Base-by-base conservation (phyloP, 306 rosid genomes). In the Sesbania bispinosa region DNA sequence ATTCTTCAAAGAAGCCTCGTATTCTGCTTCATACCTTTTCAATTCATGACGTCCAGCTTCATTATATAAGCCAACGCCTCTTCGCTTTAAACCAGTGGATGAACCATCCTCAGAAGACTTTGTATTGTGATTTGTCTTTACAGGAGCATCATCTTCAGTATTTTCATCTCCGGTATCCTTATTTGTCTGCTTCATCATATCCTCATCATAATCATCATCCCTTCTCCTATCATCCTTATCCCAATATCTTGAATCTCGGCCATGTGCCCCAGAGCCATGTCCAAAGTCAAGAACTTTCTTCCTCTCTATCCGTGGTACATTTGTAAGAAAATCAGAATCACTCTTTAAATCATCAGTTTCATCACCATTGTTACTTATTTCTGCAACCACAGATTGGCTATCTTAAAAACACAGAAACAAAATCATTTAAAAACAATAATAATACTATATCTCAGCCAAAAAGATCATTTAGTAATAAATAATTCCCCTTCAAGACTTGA, bases 221-320 rank as follows among this genome's bases (percentile, higher is more conserved):
- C 98, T 88, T 74, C 98, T 89, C 84, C 98, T 79, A 82, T 93
- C 97, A 87, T 93, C 98, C 82, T 55, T 81, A 84, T 93, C 98
- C 98, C 98, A 93, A 90, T 88, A 86, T 78, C 97, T 85, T 0
- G 98, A 93, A 77, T 93, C 98, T 20, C 97, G 86, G 5, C 96
- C 98, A 75, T 89, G 92, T 24, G 72, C 88, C 43, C 78, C 94
- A 0, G 88, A 90, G 43, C 77, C 85, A 51, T 87, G 78, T n/a
- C 98, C 98, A 79, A 93, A 93, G 73, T 58, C 73, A 61, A 91
- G 90, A 54, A 88, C 96, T 68, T 85, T 85, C 54, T 77, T 71
- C 51, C 75, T 85, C 78, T 82, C 78, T 18, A 90, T 84, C 46
- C 98, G 90, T 2, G 97, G 87, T 46, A 93, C 96, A 67, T 90